Conservation (phyloP, 768 basidiomycete genomes). For the Lentinus tigrinus region DNA sequence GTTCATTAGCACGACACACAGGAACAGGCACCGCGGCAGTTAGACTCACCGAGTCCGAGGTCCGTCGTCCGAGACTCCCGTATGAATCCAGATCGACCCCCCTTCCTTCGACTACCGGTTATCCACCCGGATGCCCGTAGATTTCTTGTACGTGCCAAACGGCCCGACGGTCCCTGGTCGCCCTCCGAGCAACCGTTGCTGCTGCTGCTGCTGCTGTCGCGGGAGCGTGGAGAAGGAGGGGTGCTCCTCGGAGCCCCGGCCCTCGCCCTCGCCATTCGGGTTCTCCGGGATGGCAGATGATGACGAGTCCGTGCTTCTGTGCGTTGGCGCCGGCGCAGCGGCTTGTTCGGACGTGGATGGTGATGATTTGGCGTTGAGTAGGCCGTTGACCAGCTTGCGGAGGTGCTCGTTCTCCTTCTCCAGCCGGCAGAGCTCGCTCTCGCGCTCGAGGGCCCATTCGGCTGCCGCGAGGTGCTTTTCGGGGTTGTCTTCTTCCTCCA, state of each 20-base stretch:
- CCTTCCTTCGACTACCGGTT: neutral
- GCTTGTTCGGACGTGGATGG: neutral
- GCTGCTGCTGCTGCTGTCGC: conserved; percentile 20
- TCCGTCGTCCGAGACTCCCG: no score
- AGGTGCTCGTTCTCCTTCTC: conserved; percentile 87
- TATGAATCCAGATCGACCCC: neutral
- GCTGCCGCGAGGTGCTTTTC: conserved; percentile 36
- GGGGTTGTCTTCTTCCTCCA: conserved; percentile 27
- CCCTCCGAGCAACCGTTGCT: conserved; percentile 32
- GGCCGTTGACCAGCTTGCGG: conserved; percentile 53
- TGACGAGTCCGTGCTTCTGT: neutral
- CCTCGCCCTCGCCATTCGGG: neutral
- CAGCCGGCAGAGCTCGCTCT: conserved; percentile 84
- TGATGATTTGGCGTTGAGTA: neutral
- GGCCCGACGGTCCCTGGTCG: conserved; percentile 39
- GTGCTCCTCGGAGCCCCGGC: neutral
- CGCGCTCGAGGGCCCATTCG: conserved; percentile 86
- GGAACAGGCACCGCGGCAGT: no score
- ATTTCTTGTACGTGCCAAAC: conserved; percentile 42
- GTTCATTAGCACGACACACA: no score
- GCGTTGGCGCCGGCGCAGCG: neutral
- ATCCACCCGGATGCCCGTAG: neutral
- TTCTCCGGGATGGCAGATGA: neutral
- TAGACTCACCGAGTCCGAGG: no score
- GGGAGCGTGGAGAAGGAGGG: neutral